Evolutionary conservation across 768 basidiomycete genomes (phyloP), one percentile per base, ranked within the genome.

Genomic region (Thelephora ganbajun): DNA sequence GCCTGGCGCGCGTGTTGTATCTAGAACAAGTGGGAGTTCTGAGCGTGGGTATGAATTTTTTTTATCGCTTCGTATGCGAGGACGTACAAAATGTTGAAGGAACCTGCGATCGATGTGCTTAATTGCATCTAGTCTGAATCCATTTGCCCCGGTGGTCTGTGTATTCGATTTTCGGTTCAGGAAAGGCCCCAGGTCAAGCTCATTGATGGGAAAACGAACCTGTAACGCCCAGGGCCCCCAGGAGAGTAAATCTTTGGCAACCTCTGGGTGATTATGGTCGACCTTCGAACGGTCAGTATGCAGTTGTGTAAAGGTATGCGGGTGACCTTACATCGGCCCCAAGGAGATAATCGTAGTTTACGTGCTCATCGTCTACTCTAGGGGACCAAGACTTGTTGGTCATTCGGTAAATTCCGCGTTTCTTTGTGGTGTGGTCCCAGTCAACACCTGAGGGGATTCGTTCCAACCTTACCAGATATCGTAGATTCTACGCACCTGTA

Each of bases 81-180:
- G 9, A 30, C 74, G 60, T 53, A 87, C 88, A 65, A 85, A 89
- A 33, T 73, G 68, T 2, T 74, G 57, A n/a, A 84, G 62, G 55
- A 88, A 89, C 19, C 66, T 64, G 48, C 72, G 67, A 61, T 91
- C 86, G 44, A 86, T 80, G 54, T 96, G 92, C 60, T 94, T 96
- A 53, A 92, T 84, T 14, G 91, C 92, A 58, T 94, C 92, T 23
- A 94, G 70, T 44, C 90, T 74, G 61, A 92, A 90, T 11, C 91
- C 92, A 30, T 64, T 62, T 11, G 75, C 80, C 6, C 73, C 75
- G 2, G 80, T 84, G 1, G 74, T 79, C 85, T 88, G 46, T 18
- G 26, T n/a, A n/a, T 7, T 35, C 11, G 20, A n/a, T 34, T 14
- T 50, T 18, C 46, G 16, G 47, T 33, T 43, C 19, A 11, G 22